Conservation (phyloP, 2,329 filamentous ascomycete species). For the Pseudomassariella vexata region DNA sequence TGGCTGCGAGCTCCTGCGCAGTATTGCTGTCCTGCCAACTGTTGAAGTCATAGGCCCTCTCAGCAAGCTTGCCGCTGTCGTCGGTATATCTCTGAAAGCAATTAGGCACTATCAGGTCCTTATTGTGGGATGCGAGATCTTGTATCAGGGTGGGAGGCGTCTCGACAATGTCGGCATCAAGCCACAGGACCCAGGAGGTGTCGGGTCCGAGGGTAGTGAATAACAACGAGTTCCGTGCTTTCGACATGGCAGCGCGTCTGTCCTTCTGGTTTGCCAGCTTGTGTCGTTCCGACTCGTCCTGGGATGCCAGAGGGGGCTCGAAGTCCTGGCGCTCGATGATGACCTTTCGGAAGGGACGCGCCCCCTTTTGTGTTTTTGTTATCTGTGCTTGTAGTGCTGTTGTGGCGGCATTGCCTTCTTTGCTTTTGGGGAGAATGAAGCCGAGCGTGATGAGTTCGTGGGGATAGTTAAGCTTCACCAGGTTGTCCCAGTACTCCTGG, state of each 20-base stretch:
- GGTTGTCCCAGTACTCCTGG: constrained; percentile 90
- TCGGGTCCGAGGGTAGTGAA: constrained; percentile 90
- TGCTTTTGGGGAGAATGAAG: constrained; percentile 92
- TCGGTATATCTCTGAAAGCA: constrained; percentile 87
- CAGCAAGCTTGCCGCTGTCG: constrained; percentile 62
- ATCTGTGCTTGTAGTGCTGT: constrained; percentile 78
- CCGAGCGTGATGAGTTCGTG: constrained; percentile 92
- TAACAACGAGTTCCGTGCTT: constrained; percentile 86
- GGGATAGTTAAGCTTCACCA: constrained; percentile 77
- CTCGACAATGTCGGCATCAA: constrained; percentile 89
- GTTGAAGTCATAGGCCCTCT: constrained; percentile 93
- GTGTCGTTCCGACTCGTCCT: constrained; percentile 84
- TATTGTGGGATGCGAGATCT: constrained; percentile 81
- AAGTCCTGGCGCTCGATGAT: constrained; percentile 95
- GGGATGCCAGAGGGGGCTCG: constrained; percentile 71
- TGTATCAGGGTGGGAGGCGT: constrained; percentile 81
- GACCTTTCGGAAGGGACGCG: constrained; percentile 85
- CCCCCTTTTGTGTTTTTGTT: constrained; percentile 76
- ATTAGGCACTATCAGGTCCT: constrained; percentile 89
- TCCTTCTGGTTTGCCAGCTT: constrained; percentile 86
- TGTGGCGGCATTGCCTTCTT: constrained; percentile 85
- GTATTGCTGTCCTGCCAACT: constrained; percentile 89
- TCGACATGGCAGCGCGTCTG: constrained; percentile 83
- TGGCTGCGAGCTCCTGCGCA: constrained; percentile 67
- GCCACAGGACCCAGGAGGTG: constrained; percentile 95